phyloP scores from a whole-genome alignment of 257 asterid species.

The Fraxinus quadrangulata region DNA sequence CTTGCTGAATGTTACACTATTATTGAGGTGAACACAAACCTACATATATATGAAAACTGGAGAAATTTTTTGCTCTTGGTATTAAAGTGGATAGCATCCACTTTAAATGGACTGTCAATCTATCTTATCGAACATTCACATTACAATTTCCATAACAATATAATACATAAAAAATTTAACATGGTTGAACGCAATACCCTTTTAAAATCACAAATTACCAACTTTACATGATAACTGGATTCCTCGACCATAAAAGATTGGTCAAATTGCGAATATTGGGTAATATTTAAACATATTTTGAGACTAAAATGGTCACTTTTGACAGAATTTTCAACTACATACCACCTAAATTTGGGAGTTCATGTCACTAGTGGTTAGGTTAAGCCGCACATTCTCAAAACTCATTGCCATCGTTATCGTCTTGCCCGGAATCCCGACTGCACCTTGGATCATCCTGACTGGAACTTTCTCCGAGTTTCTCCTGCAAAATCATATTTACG shows the following conservation, averaged over 20 bases:
- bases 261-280: slow-evolving; percentile 3
- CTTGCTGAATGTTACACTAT: too few species aligned
- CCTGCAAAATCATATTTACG: slow-evolving; percentile 47
- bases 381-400: slow-evolving; percentile 31
- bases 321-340: slow-evolving; percentile 33
- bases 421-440: slow-evolving; percentile 33
- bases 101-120: too few species aligned
- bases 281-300: slow-evolving; percentile 18
- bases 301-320: slow-evolving; percentile 33
- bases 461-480: slow-evolving; percentile 61
- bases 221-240: slow-evolving; percentile 1
- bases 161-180: not conserved
- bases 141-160: not conserved
- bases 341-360: slow-evolving; percentile 27
- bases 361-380: slow-evolving; percentile 47
- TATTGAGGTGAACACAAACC: too few species aligned
- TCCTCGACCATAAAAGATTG: slow-evolving; percentile 24
- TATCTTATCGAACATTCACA: not conserved
- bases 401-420: slow-evolving; percentile 34
- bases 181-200: slow-evolving; percentile 2
- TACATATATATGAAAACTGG: too few species aligned
- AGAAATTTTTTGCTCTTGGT: too few species aligned
- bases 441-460: slow-evolving; percentile 52
- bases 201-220: not conserved
- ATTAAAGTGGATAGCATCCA: too few species aligned